phyloP scores from a whole-genome alignment of 108 stramenopile species.

The Skeletonema costatum region DNA sequence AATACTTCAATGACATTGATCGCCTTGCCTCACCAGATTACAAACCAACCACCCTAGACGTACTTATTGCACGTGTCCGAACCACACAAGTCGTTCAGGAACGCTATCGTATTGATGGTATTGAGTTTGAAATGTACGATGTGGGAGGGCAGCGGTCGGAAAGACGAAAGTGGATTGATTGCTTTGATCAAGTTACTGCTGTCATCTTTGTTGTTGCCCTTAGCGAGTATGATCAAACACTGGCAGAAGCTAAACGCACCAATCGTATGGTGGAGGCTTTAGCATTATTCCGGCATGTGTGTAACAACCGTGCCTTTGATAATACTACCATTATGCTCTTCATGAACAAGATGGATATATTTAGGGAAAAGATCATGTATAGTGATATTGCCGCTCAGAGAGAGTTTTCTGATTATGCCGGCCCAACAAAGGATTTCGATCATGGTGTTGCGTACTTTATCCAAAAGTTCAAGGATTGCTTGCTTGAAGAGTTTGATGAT shows the following conservation, averaged over 20 bases:
- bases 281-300: slow-evolving; percentile 94
- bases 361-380: slow-evolving; percentile 93
- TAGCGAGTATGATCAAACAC: slow-evolving; percentile 94
- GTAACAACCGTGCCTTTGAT: slow-evolving; percentile 94
- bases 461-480: slow-evolving; percentile 91
- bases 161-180: slow-evolving; percentile 93
- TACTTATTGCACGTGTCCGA: slow-evolving; percentile 94
- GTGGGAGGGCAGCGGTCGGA: slow-evolving; percentile 92
- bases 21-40: slow-evolving; percentile 81
- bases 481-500: slow-evolving; percentile 81
- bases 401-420: slow-evolving; percentile 84
- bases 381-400: slow-evolving; percentile 81
- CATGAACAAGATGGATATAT: slow-evolving; percentile 98
- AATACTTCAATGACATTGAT: slow-evolving; percentile 79
- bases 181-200: slow-evolving; percentile 96
- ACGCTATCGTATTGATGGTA: slow-evolving; percentile 85
- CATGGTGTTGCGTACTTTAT: slow-evolving; percentile 91
- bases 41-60: slow-evolving; percentile 91
- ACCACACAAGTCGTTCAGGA: slow-evolving; percentile 96
- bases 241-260: slow-evolving; percentile 93
- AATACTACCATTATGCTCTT: slow-evolving; percentile 91
- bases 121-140: slow-evolving; percentile 96
- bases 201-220: slow-evolving; percentile 98
- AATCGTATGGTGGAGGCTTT: slow-evolving; percentile 98
- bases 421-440: slow-evolving; percentile 85